phyloP scores from a whole-genome alignment of 768 basidiomycete genomes.

The Mycena capillaripes region DNA sequence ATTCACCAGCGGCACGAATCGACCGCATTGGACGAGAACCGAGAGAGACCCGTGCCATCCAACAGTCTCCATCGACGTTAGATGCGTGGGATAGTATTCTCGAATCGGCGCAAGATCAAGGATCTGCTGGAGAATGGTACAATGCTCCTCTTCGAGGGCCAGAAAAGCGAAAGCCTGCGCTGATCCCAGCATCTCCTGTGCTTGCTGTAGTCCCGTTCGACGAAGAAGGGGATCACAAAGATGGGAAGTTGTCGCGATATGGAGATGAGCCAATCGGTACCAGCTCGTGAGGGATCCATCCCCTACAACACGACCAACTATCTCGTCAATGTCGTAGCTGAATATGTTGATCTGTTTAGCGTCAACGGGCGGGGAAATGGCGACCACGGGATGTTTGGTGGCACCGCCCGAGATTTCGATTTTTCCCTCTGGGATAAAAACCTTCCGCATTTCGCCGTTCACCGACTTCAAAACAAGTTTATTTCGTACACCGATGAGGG shows the following conservation, averaged over 20 bases:
- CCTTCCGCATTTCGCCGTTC: slow-evolving; percentile 27
- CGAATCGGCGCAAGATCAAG: slow-evolving; percentile 50
- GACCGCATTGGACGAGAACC: slow-evolving; percentile 2
- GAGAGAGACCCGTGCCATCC: slow-evolving; percentile 42
- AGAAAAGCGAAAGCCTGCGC: slow-evolving; percentile 57
- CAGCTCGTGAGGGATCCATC: slow-evolving; percentile 41
- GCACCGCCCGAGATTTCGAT: slow-evolving; percentile 37
- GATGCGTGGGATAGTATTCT: slow-evolving; percentile 53
- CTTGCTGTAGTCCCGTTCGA: slow-evolving; percentile 60
- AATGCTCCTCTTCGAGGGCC: slow-evolving; percentile 46
- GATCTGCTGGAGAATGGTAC: slow-evolving; percentile 49
- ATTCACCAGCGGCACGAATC: slow-evolving; percentile 7
- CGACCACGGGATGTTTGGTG: slow-evolving; percentile 40
- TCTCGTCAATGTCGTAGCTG: slow-evolving; percentile 49
- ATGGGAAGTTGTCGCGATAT: slow-evolving; percentile 58
- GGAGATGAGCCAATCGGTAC: slow-evolving; percentile 58
- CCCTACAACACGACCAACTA: slow-evolving; percentile 49
- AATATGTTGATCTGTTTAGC: slow-evolving; percentile 29
- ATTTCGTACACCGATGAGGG: slow-evolving; percentile 58
- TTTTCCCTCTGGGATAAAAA: slow-evolving; percentile 57
- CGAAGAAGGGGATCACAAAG: slow-evolving; percentile 59
- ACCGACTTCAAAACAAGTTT: slow-evolving; percentile 55
- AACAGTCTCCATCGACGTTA: slow-evolving; percentile 56
- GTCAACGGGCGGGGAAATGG: slow-evolving; percentile 31
- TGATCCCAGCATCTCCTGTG: slow-evolving; percentile 54